Percentiles rank a stretch among this genome's conserved stretches.
Conservation (phyloP, 345 rosid species). For the Carallia brachiata region DNA sequence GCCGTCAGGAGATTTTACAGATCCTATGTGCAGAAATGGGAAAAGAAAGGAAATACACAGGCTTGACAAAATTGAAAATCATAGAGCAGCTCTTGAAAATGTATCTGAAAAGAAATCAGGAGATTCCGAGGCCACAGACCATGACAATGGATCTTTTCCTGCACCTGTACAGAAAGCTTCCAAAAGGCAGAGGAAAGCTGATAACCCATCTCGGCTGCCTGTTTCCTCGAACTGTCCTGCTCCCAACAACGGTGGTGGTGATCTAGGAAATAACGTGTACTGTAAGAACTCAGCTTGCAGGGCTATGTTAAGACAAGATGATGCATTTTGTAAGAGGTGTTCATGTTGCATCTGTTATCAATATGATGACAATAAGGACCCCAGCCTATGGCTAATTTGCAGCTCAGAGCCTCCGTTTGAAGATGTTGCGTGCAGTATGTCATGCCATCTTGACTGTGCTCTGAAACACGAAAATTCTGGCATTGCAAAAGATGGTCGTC, state of each 20-base stretch:
- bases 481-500: constrained; percentile 47
- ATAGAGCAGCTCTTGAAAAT: constrained; percentile 80
- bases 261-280: constrained; percentile 33
- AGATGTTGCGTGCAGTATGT: constrained; percentile 69
- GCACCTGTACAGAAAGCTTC: constrained; percentile 32
- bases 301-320: constrained; percentile 58
- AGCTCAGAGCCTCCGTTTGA: constrained; percentile 59
- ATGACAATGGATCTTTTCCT: constrained; percentile 39
- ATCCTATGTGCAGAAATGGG: constrained; percentile 95
- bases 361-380: constrained; percentile 92
- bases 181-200: constrained; percentile 68
- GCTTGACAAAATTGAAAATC: constrained; percentile 82
- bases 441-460: constrained; percentile 87
- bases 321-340: constrained; percentile 78
- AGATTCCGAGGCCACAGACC: constrained; percentile 34
- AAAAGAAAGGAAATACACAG: constrained; percentile 96
- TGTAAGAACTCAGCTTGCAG: constrained; percentile 88
- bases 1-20: constrained; percentile 87
- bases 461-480: constrained; percentile 62
- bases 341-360: constrained; percentile 78
- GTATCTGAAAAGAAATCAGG: constrained; percentile 65
- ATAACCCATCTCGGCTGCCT: constrained; percentile 53
- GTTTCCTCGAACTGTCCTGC: constrained; percentile 30
- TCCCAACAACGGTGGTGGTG: constrained; percentile 24
- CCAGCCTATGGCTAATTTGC: constrained; percentile 87